Evolutionary conservation across 257 asterid species (phyloP).

Genomic region (Vinca minor): DNA sequence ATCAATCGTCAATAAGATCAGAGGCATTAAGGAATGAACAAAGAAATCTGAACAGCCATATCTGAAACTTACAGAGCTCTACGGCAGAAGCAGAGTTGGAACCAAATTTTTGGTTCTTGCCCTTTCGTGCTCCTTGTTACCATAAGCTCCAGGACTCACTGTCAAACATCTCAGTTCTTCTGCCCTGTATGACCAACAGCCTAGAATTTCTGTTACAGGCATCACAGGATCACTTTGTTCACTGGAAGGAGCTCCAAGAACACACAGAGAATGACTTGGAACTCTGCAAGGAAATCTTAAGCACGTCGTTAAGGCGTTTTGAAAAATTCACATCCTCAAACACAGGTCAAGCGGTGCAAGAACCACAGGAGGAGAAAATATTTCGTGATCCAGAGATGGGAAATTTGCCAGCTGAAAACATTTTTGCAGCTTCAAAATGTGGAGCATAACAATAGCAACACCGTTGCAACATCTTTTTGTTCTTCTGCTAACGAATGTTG

Average conservation of each 20-base stretch:
- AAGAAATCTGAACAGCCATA: conserved; percentile 19
- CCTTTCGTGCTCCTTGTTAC: conserved; percentile 42
- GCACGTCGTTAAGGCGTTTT: conserved; percentile 20
- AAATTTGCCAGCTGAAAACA: not conserved
- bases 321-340: conserved; percentile 15
- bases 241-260: conserved; percentile 33
- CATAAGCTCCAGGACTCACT: conserved; percentile 32
- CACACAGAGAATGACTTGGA: conserved; percentile 24
- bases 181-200: conserved; percentile 30
- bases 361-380: not conserved
- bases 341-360: conserved; percentile 6
- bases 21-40: conserved; percentile 26
- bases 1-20: not conserved
- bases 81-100: conserved; percentile 47
- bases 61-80: conserved; percentile 29
- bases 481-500: not conserved
- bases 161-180: conserved; percentile 29
- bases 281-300: conserved; percentile 25
- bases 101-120: conserved; percentile 58
- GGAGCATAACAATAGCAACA: not conserved
- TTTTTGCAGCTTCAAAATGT: not conserved
- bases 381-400: not conserved
- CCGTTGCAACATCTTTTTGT: not conserved
- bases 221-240: conserved; percentile 15
- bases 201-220: conserved; percentile 25